These are phyloP conservation scores for Ophiosphaerella korrae DNA, from an alignment of 2,329 filamentous ascomycete species.

Conservation along the genomic window DNA sequence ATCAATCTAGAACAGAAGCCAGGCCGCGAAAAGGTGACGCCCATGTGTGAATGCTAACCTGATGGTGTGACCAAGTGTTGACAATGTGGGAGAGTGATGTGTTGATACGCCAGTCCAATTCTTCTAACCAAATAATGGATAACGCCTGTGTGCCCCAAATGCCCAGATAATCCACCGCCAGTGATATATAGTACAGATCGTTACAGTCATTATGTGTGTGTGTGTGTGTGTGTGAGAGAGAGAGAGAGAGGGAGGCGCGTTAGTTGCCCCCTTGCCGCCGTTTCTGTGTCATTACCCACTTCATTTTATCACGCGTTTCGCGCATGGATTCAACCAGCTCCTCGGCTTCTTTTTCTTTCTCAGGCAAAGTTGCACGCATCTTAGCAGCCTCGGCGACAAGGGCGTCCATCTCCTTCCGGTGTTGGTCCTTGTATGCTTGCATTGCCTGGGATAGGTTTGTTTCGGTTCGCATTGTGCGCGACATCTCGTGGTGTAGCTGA, in stretches of 20 bases:
- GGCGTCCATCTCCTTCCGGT: constrained; percentile 64
- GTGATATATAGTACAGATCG: constrained; percentile 33
- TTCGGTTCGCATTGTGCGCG: constrained; percentile 65
- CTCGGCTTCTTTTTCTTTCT: constrained; percentile 67
- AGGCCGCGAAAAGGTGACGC: no score
- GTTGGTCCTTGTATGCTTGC: constrained; percentile 67
- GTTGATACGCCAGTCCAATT: neutral
- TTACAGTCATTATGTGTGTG: constrained; percentile 20
- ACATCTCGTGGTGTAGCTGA: constrained; percentile 72
- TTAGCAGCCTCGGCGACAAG: constrained; percentile 64
- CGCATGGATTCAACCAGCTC: constrained; percentile 63
- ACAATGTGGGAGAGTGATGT: neutral
- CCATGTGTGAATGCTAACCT: no score
- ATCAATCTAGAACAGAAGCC: no score
- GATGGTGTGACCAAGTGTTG: no score
- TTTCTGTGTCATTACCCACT: constrained; percentile 65
- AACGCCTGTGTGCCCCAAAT: constrained; percentile 2
- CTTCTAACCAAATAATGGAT: neutral
- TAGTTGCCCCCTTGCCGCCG: constrained; percentile 2
- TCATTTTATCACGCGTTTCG: constrained; percentile 69
- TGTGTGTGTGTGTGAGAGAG: neutral
- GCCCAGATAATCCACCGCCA: constrained; percentile 10
- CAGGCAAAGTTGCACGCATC: constrained; percentile 60
- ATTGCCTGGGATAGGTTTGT: constrained; percentile 65
- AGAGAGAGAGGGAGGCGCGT: no score